Base-by-base conservation (phyloP, 2,329 filamentous ascomycete genomes). In the Trichoderma polysporum region DNA sequence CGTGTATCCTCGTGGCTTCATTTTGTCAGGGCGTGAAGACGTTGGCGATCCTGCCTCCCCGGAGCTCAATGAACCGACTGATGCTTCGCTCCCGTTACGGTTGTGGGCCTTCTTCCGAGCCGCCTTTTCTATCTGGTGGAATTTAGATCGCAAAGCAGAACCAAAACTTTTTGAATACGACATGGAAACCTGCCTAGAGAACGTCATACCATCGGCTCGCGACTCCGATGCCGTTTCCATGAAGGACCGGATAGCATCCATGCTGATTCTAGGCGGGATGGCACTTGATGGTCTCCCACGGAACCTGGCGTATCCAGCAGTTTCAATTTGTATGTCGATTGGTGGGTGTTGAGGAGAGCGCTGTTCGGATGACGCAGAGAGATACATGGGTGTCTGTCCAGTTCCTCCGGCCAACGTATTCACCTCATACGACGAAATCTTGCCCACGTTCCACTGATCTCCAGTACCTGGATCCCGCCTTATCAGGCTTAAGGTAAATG, bases 361-460 rank as follows among this genome's bases (percentile, higher is more conserved):
- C 17, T 39, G 58, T 27, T 67, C 67, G 2, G 31, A 70, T 27
- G 64, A 68, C 65, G 54, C 67, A n/a, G 60, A 75, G 60, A 13
- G 71, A 69, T 52, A 77, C 64, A 66, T 67, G 59, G 31, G 72
- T 67, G 67, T 73, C 54, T 29, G 71, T 58, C 68, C 72, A 31
- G 68, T 71, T 8, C 68, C 70, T 12, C 69, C 70, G 6, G 72
- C 71, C 10, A 73, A 71, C 19, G 62, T 65, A 52, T 85, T 82
- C 15, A 81, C 75, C 69, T 86, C 83, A 67, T 82, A 82, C 0
- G 85, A 87, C 2, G 83, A 84, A 57, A 93, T 84, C 64, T 83
- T 88, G 25, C 88, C 91, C 13, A 93, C 84, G 73, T 93, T 93
- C 90, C 90, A 93, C 76, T 93, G 91, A 64, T 83, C 83, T 8